A percentile compares a stretch with the other conserved stretches of the same genome.
Conservation (phyloP, 805 yeast species). For the Saturnispora silvae region DNA sequence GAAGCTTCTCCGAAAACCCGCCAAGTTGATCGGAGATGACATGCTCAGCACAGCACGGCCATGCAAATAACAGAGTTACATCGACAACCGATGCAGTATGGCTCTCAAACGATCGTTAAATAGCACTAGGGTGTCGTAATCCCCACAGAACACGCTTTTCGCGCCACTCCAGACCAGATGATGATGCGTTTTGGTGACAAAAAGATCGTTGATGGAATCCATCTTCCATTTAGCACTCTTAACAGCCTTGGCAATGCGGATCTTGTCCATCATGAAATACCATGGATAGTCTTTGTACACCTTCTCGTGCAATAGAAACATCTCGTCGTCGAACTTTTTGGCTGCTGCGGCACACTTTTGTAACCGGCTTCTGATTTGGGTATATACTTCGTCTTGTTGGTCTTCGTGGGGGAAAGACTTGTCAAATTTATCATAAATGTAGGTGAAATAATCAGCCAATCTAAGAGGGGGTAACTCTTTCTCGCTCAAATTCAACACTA, state of each 20-base stretch:
- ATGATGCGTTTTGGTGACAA: slow-evolving; percentile 39
- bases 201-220: slow-evolving; percentile 35
- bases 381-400: slow-evolving; percentile 8
- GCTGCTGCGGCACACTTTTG: not conserved
- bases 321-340: slow-evolving; percentile 14
- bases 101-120: too few relatives aligned
- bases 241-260: slow-evolving; percentile 46
- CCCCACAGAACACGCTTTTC: not conserved
- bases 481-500: slow-evolving; percentile 44
- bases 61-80: too few relatives aligned
- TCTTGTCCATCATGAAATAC: slow-evolving; percentile 53
- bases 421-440: slow-evolving; percentile 30
- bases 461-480: slow-evolving; percentile 43
- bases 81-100: too few relatives aligned
- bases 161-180: slow-evolving; percentile 36
- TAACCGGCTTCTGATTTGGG: not conserved
- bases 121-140: too few relatives aligned
- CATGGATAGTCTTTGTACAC: slow-evolving; percentile 66
- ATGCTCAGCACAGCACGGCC: not conserved
- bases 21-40: not conserved
- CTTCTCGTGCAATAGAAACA: slow-evolving; percentile 33
- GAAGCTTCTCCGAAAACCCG: too few relatives aligned
- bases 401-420: slow-evolving; percentile 18
- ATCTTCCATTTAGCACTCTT: slow-evolving; percentile 44
- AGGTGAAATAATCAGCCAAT: slow-evolving; percentile 36